A percentile compares a stretch with the other conserved stretches of the same genome.
These are phyloP conservation scores for Sarocladiaceae sp. DNA, from an alignment of 2,329 filamentous ascomycete species.

Conservation along the genomic window DNA sequence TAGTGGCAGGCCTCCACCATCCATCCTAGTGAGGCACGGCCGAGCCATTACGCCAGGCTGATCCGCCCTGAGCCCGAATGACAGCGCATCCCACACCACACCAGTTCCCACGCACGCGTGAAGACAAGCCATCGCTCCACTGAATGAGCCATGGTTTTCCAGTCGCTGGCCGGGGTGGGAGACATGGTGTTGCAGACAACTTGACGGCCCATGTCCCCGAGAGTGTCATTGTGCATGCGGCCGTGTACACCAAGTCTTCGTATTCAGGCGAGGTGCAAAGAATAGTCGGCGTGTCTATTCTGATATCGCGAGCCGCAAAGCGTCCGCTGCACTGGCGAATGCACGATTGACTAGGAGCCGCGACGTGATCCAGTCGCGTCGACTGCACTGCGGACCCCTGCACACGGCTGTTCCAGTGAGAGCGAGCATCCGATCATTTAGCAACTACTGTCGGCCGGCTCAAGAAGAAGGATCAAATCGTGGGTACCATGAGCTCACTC, in stretches of 20 bases:
- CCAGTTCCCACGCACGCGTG: conserved; percentile 3
- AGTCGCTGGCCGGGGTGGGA: neutral
- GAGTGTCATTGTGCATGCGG: conserved; percentile 5
- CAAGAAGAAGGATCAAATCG: no score
- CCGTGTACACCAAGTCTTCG: neutral
- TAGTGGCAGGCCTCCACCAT: no score
- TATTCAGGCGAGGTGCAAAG: conserved; percentile 1
- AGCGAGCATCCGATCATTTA: no score
- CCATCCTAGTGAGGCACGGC: neutral
- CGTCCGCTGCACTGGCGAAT: no score
- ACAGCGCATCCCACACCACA: conserved; percentile 7
- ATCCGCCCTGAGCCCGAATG: conserved; percentile 7
- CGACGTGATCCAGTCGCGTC: conserved; percentile 2
- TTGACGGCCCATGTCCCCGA: neutral
- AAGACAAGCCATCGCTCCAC: neutral
- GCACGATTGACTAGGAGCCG: conserved; percentile 4
- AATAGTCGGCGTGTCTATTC: no score
- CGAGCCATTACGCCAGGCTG: neutral
- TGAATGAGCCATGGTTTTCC: neutral
- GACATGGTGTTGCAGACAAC: conserved; percentile 6
- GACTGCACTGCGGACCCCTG: neutral
- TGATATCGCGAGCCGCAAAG: no score
- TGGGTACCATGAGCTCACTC: no score
- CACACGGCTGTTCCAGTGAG: conserved; percentile 1
- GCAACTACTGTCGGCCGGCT: no score